Evolutionary conservation across 345 rosid species (phyloP).

Genomic region (Chamaenerion angustifolium): DNA sequence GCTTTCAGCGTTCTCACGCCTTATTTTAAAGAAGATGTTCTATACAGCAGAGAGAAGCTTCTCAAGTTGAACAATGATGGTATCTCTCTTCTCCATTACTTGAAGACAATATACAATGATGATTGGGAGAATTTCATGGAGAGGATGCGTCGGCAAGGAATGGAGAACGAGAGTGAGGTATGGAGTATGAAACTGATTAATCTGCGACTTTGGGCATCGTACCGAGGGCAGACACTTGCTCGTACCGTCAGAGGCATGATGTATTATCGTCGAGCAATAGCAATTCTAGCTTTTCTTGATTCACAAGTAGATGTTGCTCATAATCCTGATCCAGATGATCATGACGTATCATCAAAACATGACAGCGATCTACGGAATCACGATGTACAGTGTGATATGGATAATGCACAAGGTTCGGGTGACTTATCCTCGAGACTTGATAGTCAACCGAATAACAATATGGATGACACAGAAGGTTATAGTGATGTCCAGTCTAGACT

Average conservation of each 20-base stretch:
- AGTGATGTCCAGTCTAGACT: too few species aligned
- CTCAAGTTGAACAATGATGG: conserved; percentile 83
- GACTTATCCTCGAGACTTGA: too few species aligned
- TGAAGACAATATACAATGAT: conserved; percentile 71
- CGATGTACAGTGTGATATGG: too few species aligned
- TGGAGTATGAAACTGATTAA: conserved; percentile 60
- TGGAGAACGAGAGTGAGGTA: conserved; percentile 42
- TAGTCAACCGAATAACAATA: too few species aligned
- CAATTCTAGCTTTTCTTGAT: conserved; percentile 85
- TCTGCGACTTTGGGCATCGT: conserved; percentile 88
- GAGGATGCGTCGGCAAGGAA: conserved; percentile 77
- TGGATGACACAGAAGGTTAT: too few species aligned
- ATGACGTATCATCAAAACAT: conserved; percentile 4
- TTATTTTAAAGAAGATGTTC: conserved; percentile 69
- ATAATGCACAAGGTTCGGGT: too few species aligned
- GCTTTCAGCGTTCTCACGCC: conserved; percentile 88
- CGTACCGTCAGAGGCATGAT: conserved; percentile 95
- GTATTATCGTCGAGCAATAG: conserved; percentile 84
- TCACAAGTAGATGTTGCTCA: conserved; percentile 68
- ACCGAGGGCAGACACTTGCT: conserved; percentile 89
- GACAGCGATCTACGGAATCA: too few species aligned
- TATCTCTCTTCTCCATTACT: conserved; percentile 56
- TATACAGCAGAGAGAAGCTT: conserved; percentile 74
- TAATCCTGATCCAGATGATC: conserved; percentile 8
- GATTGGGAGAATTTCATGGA: conserved; percentile 81